phyloP scores from a whole-genome alignment of 2,329 filamentous ascomycete species.

The Trichophyton simii region DNA sequence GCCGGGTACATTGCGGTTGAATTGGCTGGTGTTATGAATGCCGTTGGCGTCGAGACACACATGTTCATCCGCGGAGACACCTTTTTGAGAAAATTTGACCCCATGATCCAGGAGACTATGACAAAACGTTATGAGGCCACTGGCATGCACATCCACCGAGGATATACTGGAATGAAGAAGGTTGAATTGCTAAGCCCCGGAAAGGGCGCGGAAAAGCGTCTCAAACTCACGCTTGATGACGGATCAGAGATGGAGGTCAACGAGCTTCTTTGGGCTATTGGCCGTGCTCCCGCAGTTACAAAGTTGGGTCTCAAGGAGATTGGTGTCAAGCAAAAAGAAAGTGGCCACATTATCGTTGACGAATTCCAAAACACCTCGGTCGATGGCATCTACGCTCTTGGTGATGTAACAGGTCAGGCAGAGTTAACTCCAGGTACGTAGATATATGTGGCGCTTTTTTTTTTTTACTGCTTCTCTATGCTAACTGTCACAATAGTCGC shows the following conservation, averaged over 20 bases:
- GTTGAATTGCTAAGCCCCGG: slow-evolving; percentile 34
- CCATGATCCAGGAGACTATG: slow-evolving; percentile 41
- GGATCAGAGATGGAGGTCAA: slow-evolving; percentile 36
- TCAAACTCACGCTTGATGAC: slow-evolving; percentile 34
- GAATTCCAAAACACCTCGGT: slow-evolving; percentile 40
- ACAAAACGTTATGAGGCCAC: slow-evolving; percentile 39
- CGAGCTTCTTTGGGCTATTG: slow-evolving; percentile 41
- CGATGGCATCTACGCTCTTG: slow-evolving; percentile 38
- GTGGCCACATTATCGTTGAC: slow-evolving; percentile 36
- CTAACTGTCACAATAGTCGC: slow-evolving; percentile 27
- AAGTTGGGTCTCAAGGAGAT: slow-evolving; percentile 30
- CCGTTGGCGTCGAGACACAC: slow-evolving; percentile 39
- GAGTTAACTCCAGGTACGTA: slow-evolving; percentile 38
- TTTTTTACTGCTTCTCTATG: background rate
- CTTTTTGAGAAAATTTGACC: slow-evolving; percentile 41
- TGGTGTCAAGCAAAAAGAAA: slow-evolving; percentile 30
- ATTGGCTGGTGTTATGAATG: slow-evolving; percentile 39
- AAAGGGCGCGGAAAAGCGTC: slow-evolving; percentile 36
- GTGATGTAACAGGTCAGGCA: slow-evolving; percentile 40
- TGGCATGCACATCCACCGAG: slow-evolving; percentile 37
- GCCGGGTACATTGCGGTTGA: slow-evolving; percentile 42
- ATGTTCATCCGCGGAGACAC: slow-evolving; percentile 39
- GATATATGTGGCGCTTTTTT: background rate
- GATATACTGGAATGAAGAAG: slow-evolving; percentile 37
- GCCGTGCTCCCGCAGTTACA: slow-evolving; percentile 35